Evolutionary conservation across 2,329 filamentous ascomycete species (phyloP).

Genomic region (Sarocladium kiliense): DNA sequence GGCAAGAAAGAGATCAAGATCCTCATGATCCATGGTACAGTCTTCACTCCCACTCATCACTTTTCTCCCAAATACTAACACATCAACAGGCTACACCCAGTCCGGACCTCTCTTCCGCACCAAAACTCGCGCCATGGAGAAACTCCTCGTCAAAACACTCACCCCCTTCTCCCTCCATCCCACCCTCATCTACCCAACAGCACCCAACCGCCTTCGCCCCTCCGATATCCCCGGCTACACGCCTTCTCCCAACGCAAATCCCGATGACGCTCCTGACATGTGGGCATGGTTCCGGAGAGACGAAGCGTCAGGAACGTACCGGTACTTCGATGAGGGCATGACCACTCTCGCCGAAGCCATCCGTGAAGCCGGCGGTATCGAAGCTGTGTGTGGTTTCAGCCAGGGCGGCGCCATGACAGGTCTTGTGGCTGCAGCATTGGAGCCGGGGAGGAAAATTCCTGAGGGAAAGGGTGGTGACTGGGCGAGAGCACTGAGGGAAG

Average conservation of each 20-base stretch:
- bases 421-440: constrained; percentile 68
- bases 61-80: constrained; percentile 6
- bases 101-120: constrained; percentile 78
- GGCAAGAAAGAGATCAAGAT: constrained; percentile 56
- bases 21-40: constrained; percentile 69
- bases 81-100: constrained; percentile 72
- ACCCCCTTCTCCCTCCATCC: constrained; percentile 48
- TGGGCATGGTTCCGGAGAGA: constrained; percentile 82
- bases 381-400: constrained; percentile 77
- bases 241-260: constrained; percentile 29
- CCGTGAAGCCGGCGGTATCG: constrained; percentile 59
- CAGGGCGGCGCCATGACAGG: constrained; percentile 72
- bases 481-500: constrained; percentile 39
- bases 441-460: constrained; percentile 34
- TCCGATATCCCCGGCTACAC: constrained; percentile 67
- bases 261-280: constrained; percentile 50
- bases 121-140: constrained; percentile 84
- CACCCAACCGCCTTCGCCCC: constrained; percentile 55
- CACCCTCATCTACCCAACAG: constrained; percentile 64
- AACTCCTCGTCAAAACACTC: constrained; percentile 71
- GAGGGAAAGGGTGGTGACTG: constrained; percentile 30
- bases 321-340: constrained; percentile 65
- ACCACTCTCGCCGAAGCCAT: constrained; percentile 56
- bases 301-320: constrained; percentile 59
- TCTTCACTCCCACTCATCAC: not conserved